These are phyloP conservation scores for Trypanosoma grayi DNA, from an alignment of 208 protist species.

Conservation along the genomic window DNA sequence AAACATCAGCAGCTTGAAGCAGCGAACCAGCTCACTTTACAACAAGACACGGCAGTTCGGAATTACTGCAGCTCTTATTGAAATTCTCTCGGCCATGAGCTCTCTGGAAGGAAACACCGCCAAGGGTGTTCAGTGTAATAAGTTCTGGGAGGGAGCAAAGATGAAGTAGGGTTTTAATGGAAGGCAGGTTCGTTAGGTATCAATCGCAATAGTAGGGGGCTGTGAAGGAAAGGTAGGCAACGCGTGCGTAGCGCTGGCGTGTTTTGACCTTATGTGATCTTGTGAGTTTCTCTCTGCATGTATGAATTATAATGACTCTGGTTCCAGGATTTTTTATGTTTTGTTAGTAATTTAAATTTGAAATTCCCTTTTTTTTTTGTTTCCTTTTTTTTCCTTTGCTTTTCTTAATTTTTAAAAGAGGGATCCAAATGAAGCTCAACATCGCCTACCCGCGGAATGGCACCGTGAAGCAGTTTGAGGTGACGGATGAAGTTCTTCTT, in stretches of 20 bases:
- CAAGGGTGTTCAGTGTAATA: constrained; percentile 74
- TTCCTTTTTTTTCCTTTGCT: constrained; percentile 17
- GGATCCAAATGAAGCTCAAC: constrained; percentile 81
- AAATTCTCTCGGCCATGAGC: constrained; percentile 91
- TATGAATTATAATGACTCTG: too few species aligned
- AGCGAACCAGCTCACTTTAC: constrained; percentile 87
- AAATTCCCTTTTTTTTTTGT: constrained; percentile 16
- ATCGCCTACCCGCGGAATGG: constrained; percentile 85
- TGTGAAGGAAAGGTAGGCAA: constrained; percentile 15
- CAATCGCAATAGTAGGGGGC: not conserved
- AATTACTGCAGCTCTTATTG: constrained; percentile 88
- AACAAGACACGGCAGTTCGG: constrained; percentile 90
- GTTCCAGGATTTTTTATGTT: constrained; percentile 4
- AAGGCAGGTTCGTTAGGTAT: not conserved
- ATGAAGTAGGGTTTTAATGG: constrained; percentile 36
- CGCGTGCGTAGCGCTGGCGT: constrained; percentile 2
- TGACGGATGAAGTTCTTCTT: constrained; percentile 75
- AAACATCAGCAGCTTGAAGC: constrained; percentile 81
- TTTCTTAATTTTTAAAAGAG: constrained; percentile 9
- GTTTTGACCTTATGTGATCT: constrained; percentile 8
- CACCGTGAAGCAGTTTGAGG: constrained; percentile 85
- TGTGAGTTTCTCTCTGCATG: not conserved
- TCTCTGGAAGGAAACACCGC: constrained; percentile 80
- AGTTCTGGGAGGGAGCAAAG: constrained; percentile 80
- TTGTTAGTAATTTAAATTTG: not conserved